Conservation (phyloP, 495 filamentous ascomycete species). For the Podospora tetraspora region DNA sequence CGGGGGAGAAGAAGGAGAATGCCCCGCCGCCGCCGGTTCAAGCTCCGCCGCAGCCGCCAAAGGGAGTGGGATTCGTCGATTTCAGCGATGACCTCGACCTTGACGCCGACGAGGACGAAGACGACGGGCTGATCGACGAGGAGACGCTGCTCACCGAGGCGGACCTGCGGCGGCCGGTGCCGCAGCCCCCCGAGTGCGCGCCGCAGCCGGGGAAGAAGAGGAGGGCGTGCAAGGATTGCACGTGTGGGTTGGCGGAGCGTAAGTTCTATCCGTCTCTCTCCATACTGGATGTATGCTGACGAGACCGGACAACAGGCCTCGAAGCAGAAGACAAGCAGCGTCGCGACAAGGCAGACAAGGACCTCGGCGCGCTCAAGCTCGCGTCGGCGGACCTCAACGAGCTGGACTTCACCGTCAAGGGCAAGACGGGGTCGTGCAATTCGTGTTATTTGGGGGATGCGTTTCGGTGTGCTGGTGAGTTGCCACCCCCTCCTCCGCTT, state of each 20-base stretch:
- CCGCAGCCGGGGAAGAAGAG: slow-evolving; percentile 80
- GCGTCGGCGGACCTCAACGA: slow-evolving; percentile 72
- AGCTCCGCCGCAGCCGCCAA: slow-evolving; percentile 35
- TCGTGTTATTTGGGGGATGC: slow-evolving; percentile 92
- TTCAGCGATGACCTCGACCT: slow-evolving; percentile 62
- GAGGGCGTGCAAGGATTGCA: slow-evolving; percentile 96
- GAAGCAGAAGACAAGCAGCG: slow-evolving; percentile 75
- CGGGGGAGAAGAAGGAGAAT: slow-evolving; percentile 28
- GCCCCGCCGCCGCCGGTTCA: slow-evolving; percentile 19
- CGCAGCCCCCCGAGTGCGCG: slow-evolving; percentile 73
- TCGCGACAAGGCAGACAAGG: slow-evolving; percentile 50
- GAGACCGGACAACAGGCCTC: slow-evolving; percentile 27
- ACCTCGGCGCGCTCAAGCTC: slow-evolving; percentile 62
- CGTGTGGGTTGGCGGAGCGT: slow-evolving; percentile 76
- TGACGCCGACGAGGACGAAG: slow-evolving; percentile 56
- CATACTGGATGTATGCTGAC: not conserved
- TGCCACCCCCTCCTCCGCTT: slow-evolving; percentile 14
- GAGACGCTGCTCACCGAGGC: slow-evolving; percentile 78
- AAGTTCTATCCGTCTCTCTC: not conserved
- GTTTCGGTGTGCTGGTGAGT: slow-evolving; percentile 55
- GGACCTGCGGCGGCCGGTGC: slow-evolving; percentile 65
- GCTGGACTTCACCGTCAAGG: slow-evolving; percentile 91
- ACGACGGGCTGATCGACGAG: slow-evolving; percentile 71
- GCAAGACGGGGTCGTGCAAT: slow-evolving; percentile 89
- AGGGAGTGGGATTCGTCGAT: slow-evolving; percentile 68